These are phyloP conservation scores for Erythrobasidium hasegawianum DNA, from an alignment of 1,284 basidiomycete species.

Conservation along the genomic window DNA sequence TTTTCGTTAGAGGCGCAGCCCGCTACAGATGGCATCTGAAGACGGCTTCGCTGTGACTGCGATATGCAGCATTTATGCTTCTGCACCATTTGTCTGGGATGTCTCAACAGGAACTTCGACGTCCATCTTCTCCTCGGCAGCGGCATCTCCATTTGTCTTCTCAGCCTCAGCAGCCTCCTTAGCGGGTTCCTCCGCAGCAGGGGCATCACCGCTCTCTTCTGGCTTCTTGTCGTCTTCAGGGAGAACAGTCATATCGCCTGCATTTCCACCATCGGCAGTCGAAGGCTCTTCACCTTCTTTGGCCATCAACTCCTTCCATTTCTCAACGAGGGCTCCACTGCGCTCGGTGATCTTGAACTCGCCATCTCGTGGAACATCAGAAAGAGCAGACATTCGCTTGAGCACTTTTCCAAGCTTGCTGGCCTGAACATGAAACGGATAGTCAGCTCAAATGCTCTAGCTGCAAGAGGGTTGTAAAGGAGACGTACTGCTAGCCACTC, in stretches of 20 bases:
- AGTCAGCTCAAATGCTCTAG: neutral
- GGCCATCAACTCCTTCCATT: slow-evolving; percentile 42
- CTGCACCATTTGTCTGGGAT: slow-evolving; percentile 35
- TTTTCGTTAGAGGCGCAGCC: no score
- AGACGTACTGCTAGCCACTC: slow-evolving; percentile 69
- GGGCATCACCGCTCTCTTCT: slow-evolving; percentile 10
- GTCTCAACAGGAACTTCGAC: slow-evolving; percentile 36
- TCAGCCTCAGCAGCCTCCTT: slow-evolving; percentile 37
- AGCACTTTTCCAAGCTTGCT: slow-evolving; percentile 99
- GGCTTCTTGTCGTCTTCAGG: slow-evolving; percentile 28
- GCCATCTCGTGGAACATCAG: slow-evolving; percentile 72
- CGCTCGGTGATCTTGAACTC: slow-evolving; percentile 83
- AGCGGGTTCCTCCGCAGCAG: slow-evolving; percentile 39
- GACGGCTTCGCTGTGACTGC: no score
- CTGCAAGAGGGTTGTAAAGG: neutral
- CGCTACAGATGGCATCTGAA: no score
- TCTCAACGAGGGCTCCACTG: slow-evolving; percentile 53
- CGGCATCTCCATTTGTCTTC: slow-evolving; percentile 11
- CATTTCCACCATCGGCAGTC: slow-evolving; percentile 17
- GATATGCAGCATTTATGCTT: neutral
- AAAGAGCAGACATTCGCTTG: slow-evolving; percentile 79
- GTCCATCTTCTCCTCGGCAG: slow-evolving; percentile 37
- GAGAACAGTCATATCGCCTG: slow-evolving; percentile 25
- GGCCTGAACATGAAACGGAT: slow-evolving; percentile 55
- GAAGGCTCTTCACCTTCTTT: slow-evolving; percentile 21